A percentile compares a stretch with the other conserved stretches of the same genome.
Conservation (phyloP, 805 yeast genomes). For the Grigorovia humatica region DNA sequence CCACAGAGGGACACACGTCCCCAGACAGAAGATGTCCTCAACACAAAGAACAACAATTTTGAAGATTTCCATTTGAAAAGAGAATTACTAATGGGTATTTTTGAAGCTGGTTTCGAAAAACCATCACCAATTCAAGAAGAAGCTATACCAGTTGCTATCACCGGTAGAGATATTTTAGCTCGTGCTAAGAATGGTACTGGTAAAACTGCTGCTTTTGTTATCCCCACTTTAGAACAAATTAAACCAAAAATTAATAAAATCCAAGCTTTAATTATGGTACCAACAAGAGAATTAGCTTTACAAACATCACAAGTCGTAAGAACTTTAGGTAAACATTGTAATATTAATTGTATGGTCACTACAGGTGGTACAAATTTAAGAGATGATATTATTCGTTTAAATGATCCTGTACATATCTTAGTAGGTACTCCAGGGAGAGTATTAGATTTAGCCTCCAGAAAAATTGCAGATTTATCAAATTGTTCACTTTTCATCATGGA, state of each 20-base stretch:
- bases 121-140: slow-evolving; percentile 98
- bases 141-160: slow-evolving; percentile 87
- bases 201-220: slow-evolving; percentile 93
- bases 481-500: slow-evolving; percentile 92
- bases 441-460: slow-evolving; percentile 82
- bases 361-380: slow-evolving; percentile 94
- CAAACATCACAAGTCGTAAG: slow-evolving; percentile 97
- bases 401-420: slow-evolving; percentile 85
- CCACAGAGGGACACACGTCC: slow-evolving; percentile 89
- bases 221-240: slow-evolving; percentile 82
- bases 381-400: slow-evolving; percentile 88
- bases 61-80: slow-evolving; percentile 89
- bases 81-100: slow-evolving; percentile 93
- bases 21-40: slow-evolving; percentile 91
- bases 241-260: slow-evolving; percentile 76
- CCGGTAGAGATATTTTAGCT: slow-evolving; percentile 92
- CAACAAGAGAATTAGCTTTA: slow-evolving; percentile 94
- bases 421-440: slow-evolving; percentile 99
- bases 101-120: slow-evolving; percentile 96
- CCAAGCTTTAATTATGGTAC: slow-evolving; percentile 88
- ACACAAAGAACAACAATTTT: slow-evolving; percentile 80
- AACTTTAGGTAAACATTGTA: slow-evolving; percentile 89
- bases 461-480: slow-evolving; percentile 74
- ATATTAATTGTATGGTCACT: slow-evolving; percentile 90
- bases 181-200: slow-evolving; percentile 99